Evolutionary conservation across 441 rosid genomes (phyloP).

Genomic region (Populus trichocarpa): DNA sequence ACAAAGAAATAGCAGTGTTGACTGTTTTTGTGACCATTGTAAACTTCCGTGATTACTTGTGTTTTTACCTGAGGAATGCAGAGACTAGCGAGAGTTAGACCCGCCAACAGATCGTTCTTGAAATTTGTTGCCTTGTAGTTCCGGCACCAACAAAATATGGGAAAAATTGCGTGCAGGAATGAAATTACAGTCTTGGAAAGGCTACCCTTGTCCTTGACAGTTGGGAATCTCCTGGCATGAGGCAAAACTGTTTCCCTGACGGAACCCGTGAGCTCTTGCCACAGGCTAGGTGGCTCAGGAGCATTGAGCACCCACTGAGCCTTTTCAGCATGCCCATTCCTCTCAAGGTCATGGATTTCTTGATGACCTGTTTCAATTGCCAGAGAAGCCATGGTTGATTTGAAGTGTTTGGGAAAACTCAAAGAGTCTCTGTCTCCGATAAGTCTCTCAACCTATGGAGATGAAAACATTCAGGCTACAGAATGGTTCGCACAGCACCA

Average conservation of each 20-base stretch:
- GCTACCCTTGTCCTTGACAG: slow-evolving; percentile 33
- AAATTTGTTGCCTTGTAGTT: slow-evolving; percentile 51
- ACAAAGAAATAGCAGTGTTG: background rate
- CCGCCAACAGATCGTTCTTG: slow-evolving; percentile 78
- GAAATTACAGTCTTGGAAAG: slow-evolving; percentile 29
- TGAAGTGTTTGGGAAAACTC: slow-evolving; percentile 75
- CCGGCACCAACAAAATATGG: slow-evolving; percentile 63
- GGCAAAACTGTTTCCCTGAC: slow-evolving; percentile 33
- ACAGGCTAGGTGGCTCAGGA: slow-evolving; percentile 67
- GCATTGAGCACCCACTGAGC: slow-evolving; percentile 63
- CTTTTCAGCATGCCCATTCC: slow-evolving; percentile 26
- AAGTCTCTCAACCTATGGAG: background rate
- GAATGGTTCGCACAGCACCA: slow-evolving; percentile 14
- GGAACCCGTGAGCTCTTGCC: slow-evolving; percentile 38
- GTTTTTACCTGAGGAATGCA: slow-evolving; percentile 86
- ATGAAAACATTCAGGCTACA: slow-evolving; percentile 1
- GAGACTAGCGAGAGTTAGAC: slow-evolving; percentile 93
- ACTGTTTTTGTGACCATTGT: background rate
- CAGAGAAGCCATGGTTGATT: slow-evolving; percentile 38
- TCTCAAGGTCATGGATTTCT: slow-evolving; percentile 33
- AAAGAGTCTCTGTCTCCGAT: slow-evolving; percentile 5
- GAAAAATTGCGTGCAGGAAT: slow-evolving; percentile 48
- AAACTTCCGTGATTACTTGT: background rate
- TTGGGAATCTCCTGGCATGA: slow-evolving; percentile 26
- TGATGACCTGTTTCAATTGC: slow-evolving; percentile 13